A percentile compares a stretch with the other conserved stretches of the same genome.
Conservation (phyloP, 495 filamentous ascomycete species). For the Niebla homalea region DNA sequence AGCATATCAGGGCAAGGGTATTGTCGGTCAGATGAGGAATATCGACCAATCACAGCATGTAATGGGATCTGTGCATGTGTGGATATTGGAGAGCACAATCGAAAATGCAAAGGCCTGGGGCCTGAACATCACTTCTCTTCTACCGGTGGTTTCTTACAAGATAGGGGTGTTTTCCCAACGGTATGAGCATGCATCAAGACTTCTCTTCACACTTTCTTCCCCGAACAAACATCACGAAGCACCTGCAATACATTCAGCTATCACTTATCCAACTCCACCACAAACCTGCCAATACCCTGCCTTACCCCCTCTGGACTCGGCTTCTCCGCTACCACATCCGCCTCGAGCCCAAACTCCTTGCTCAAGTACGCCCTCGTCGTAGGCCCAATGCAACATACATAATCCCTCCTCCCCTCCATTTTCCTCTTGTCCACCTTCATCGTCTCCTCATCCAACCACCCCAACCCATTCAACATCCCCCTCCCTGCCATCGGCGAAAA, state of each 20-base stretch:
- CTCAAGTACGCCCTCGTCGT: constrained; percentile 72
- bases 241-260: neutral
- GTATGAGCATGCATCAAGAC: neutral
- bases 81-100: neutral
- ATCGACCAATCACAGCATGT: neutral
- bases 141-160: neutral
- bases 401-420: constrained; percentile 26
- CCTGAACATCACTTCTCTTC: neutral
- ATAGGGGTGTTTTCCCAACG: neutral
- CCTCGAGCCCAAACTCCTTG: constrained; percentile 51
- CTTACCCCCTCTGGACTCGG: constrained; percentile 79
- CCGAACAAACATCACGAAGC: neutral
- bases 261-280: constrained; percentile 13
- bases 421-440: constrained; percentile 26
- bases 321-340: constrained; percentile 69
- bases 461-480: constrained; percentile 59
- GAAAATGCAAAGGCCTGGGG: neutral
- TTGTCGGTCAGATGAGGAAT: constrained; percentile 1
- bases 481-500: constrained; percentile 87
- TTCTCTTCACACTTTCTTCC: neutral
- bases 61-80: neutral
- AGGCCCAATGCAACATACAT: constrained; percentile 80
- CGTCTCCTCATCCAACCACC: constrained; percentile 36
- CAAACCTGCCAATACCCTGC: constrained; percentile 48
- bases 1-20: neutral